Conservation (phyloP, 2,329 filamentous ascomycete species). For the Diplodia corticola region DNA sequence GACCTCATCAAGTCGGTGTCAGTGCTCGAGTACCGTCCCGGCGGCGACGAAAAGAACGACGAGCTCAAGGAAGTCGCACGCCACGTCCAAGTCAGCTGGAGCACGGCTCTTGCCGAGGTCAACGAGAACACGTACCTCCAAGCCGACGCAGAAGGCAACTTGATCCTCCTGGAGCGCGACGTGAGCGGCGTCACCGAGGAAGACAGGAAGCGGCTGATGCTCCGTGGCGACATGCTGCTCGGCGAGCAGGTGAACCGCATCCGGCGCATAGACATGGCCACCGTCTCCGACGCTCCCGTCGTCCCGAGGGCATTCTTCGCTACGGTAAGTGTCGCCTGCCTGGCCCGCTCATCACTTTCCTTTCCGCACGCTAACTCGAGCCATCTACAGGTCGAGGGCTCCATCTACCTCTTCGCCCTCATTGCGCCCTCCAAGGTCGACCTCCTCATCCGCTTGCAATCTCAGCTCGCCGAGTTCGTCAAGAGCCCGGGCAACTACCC, state of each 20-base stretch:
- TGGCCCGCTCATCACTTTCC: too few relatives aligned
- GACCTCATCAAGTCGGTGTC: constrained; percentile 94
- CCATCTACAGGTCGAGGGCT: constrained; percentile 73
- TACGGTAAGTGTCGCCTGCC: constrained; percentile 72
- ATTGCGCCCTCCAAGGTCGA: constrained; percentile 73
- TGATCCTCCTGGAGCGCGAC: constrained; percentile 78
- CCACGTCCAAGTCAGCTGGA: constrained; percentile 80
- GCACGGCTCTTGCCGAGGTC: constrained; percentile 73
- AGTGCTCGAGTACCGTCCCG: constrained; percentile 67
- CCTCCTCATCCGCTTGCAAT: constrained; percentile 79
- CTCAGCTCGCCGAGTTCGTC: constrained; percentile 60
- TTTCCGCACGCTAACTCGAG: constrained; percentile 25
- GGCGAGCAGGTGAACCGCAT: constrained; percentile 95
- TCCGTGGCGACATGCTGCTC: constrained; percentile 78
- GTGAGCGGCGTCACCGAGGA: constrained; percentile 70
- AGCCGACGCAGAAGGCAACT: constrained; percentile 83
- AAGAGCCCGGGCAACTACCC: constrained; percentile 70
- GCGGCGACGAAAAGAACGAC: constrained; percentile 58
- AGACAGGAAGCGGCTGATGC: constrained; percentile 68
- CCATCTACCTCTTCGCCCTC: constrained; percentile 83
- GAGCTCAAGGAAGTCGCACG: constrained; percentile 72
- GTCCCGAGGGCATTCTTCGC: constrained; percentile 82
- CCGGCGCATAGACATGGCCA: constrained; percentile 67
- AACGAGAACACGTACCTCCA: constrained; percentile 76
- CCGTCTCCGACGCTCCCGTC: constrained; percentile 65